Evolutionary conservation across 2,329 filamentous ascomycete genomes (phyloP).

Genomic region (Sarocladium oryzae): DNA sequence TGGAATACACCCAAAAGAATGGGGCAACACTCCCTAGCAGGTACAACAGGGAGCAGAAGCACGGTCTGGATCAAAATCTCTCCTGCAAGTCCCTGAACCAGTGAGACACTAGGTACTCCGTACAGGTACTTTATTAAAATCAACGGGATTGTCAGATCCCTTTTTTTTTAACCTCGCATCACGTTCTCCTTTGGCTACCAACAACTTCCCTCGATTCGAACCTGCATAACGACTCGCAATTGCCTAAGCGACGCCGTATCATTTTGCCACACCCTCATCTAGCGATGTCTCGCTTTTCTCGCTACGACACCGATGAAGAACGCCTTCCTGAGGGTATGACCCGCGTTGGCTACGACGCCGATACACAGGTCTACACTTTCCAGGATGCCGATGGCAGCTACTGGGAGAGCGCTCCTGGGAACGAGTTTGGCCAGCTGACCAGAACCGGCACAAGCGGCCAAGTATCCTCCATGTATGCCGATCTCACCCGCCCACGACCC

Average conservation of each 20-base stretch:
- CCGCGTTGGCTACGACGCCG: conserved; percentile 50
- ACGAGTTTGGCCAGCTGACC: conserved; percentile 40
- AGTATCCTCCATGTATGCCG: conserved; percentile 24
- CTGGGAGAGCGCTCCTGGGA: conserved; percentile 45
- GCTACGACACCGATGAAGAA: conserved; percentile 40
- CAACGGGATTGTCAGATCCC: too few species aligned
- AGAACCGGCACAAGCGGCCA: conserved; percentile 28
- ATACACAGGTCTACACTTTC: conserved; percentile 47
- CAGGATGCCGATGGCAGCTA: conserved; percentile 39
- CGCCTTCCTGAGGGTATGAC: conserved; percentile 49
- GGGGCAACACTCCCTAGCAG: too few species aligned
- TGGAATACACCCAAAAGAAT: too few species aligned
- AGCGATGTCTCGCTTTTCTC: conserved; percentile 39
- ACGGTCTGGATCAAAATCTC: too few species aligned
- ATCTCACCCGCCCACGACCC: conserved; percentile 16
- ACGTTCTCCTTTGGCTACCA: too few species aligned
- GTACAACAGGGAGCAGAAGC: too few species aligned
- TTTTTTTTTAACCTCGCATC: too few species aligned
- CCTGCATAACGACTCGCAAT: conserved; percentile 5
- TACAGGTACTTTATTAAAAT: too few species aligned
- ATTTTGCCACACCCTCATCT: conserved; percentile 1
- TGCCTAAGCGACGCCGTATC: too few species aligned
- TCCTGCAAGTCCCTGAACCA: too few species aligned
- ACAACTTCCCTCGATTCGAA: too few species aligned
- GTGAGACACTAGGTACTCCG: too few species aligned